A percentile compares a stretch with the other conserved stretches of the same genome.
phyloP scores from a whole-genome alignment of 2,329 filamentous ascomycete genomes.

The Thielaviopsis euricoi region DNA sequence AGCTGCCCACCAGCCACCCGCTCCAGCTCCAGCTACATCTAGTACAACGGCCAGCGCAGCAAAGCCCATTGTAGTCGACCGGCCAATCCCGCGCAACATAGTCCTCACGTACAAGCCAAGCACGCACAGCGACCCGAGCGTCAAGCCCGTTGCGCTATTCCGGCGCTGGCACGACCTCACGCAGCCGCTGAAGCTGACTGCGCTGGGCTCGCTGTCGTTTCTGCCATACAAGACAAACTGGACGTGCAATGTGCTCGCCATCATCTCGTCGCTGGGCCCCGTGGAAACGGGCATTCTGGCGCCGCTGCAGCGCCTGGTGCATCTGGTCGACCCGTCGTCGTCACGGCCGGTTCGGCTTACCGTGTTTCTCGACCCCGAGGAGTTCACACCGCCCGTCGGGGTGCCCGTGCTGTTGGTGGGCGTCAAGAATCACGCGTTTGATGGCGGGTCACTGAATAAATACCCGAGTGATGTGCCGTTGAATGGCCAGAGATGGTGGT shows the following conservation, averaged over 20 bases:
- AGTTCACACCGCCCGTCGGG: slow-evolving; percentile 30
- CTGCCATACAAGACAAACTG: slow-evolving; percentile 42
- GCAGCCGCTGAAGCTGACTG: slow-evolving; percentile 34
- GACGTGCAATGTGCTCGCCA: slow-evolving; percentile 36
- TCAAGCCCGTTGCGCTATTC: slow-evolving; percentile 21
- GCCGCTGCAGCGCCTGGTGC: slow-evolving; percentile 32
- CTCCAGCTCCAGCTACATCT: not conserved
- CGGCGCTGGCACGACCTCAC: slow-evolving; percentile 25
- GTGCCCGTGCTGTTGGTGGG: slow-evolving; percentile 34
- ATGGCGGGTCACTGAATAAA: slow-evolving; percentile 29
- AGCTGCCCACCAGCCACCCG: not conserved
- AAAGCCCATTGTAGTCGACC: slow-evolving; percentile 19
- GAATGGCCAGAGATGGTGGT: slow-evolving; percentile 32
- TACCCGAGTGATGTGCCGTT: slow-evolving; percentile 24
- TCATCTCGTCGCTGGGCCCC: slow-evolving; percentile 30
- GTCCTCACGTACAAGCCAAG: slow-evolving; percentile 4
- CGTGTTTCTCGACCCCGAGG: slow-evolving; percentile 35
- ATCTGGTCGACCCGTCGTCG: slow-evolving; percentile 34
- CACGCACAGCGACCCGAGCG: not conserved
- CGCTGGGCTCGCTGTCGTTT: slow-evolving; percentile 30
- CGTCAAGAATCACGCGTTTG: slow-evolving; percentile 41
- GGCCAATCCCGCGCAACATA: slow-evolving; percentile 1
- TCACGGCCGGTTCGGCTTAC: slow-evolving; percentile 35
- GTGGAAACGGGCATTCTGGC: slow-evolving; percentile 33
- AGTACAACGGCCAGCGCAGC: not conserved